phyloP scores from a whole-genome alignment of 139 green algal genomes.

The Chlamydomonas incerta region DNA sequence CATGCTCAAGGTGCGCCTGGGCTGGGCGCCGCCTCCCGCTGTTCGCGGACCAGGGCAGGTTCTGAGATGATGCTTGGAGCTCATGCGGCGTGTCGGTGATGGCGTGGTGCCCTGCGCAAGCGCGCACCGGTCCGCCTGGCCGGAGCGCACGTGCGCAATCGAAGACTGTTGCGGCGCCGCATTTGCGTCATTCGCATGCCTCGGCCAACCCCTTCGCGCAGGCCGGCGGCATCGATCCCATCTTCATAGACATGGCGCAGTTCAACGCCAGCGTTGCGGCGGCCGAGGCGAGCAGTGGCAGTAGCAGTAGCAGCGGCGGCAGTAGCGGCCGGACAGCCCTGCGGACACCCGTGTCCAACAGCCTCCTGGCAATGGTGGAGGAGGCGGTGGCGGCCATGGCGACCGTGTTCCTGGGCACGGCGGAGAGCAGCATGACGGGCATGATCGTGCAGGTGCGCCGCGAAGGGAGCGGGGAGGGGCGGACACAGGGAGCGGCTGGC shows the following conservation, averaged over 20 bases:
- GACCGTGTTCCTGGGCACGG: constrained; percentile 8
- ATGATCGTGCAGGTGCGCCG: constrained; percentile 35
- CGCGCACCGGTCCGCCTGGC: too few species aligned
- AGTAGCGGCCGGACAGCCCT: neutral
- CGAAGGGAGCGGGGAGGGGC: too few species aligned
- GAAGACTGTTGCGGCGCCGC: too few species aligned
- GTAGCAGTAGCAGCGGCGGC: neutral
- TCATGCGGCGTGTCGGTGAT: too few species aligned
- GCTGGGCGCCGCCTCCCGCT: too few species aligned
- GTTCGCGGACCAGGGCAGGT: too few species aligned
- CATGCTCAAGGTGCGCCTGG: constrained; percentile 16
- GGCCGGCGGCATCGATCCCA: constrained; percentile 16
- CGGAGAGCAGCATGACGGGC: constrained; percentile 37
- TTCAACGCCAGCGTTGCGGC: constrained; percentile 9
- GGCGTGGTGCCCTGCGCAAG: too few species aligned
- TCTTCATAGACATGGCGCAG: constrained; percentile 10
- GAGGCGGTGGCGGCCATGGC: constrained; percentile 15
- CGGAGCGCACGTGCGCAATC: too few species aligned
- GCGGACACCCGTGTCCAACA: neutral
- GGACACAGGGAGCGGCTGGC: too few species aligned
- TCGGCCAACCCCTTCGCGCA: neutral
- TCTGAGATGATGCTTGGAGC: too few species aligned
- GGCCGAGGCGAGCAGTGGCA: too few species aligned
- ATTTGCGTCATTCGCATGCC: too few species aligned
- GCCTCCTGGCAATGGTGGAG: constrained; percentile 23